Conservation (phyloP, 768 basidiomycete species). For the Xerocomellus chrysenteron region DNA sequence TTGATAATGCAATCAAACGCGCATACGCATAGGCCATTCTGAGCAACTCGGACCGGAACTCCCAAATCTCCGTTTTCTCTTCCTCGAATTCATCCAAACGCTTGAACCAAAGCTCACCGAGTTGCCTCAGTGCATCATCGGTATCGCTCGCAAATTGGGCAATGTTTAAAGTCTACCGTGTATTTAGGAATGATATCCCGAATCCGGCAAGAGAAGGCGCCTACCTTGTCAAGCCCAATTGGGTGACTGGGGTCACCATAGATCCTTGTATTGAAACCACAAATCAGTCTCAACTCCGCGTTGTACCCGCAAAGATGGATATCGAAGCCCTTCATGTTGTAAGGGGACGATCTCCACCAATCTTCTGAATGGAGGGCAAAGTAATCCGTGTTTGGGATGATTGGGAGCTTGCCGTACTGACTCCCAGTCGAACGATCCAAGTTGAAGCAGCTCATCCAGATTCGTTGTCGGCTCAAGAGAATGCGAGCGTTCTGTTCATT, state of each 20-base stretch:
- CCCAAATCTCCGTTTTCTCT: constrained; percentile 49
- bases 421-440: constrained; percentile 86
- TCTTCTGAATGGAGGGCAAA: constrained; percentile 66
- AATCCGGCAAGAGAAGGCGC: neutral
- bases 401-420: constrained; percentile 86
- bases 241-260: constrained; percentile 74
- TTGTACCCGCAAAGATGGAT: constrained; percentile 81
- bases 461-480: constrained; percentile 84
- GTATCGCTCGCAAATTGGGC: constrained; percentile 62
- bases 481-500: constrained; percentile 84
- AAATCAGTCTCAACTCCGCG: constrained; percentile 65
- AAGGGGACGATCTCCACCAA: constrained; percentile 69
- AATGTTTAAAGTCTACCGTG: constrained; percentile 56
- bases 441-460: constrained; percentile 91
- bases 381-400: constrained; percentile 75
- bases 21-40: constrained; percentile 65
- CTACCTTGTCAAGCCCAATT: constrained; percentile 72
- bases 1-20: constrained; percentile 67
- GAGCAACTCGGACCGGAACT: constrained; percentile 61
- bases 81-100: constrained; percentile 50
- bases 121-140: constrained; percentile 63
- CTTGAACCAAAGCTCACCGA: constrained; percentile 58
- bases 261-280: constrained; percentile 58
- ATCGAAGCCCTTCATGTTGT: constrained; percentile 73
- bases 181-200: constrained; percentile 1